phyloP scores from a whole-genome alignment of 306 rosid species.

The Lotus japonicus region DNA sequence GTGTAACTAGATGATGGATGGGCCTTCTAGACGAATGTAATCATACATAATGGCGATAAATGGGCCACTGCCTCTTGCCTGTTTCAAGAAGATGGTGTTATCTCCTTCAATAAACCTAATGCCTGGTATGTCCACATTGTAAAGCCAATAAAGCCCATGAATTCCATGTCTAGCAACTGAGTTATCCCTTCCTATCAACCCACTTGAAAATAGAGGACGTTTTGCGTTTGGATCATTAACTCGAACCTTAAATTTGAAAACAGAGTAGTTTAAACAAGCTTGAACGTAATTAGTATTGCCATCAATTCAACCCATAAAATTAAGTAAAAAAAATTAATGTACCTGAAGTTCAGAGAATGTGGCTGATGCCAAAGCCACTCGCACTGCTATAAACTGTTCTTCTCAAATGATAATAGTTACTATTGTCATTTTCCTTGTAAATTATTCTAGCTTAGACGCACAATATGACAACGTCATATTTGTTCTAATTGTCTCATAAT shows the following conservation, averaged over 20 bases:
- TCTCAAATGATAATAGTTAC: too few relatives aligned
- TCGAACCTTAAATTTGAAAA: constrained; percentile 45
- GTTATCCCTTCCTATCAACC: constrained; percentile 84
- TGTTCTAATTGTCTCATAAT: too few relatives aligned
- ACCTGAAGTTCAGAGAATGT: constrained; percentile 80
- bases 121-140: constrained; percentile 35
- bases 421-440: too few relatives aligned
- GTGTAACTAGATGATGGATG: too few relatives aligned
- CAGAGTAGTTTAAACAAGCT: background rate
- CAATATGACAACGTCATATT: too few relatives aligned
- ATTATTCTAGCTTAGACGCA: too few relatives aligned
- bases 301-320: background rate
- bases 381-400: too few relatives aligned
- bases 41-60: constrained; percentile 85
- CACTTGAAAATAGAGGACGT: constrained; percentile 72
- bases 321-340: background rate
- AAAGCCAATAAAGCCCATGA: constrained; percentile 83
- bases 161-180: constrained; percentile 93
- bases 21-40: constrained; percentile 79
- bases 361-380: constrained; percentile 82
- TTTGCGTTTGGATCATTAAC: constrained; percentile 57
- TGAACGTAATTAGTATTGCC: background rate
- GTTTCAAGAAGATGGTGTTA: constrained; percentile 62
- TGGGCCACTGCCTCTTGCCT: constrained; percentile 58
- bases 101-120: constrained; percentile 59